Evolutionary conservation across 2,329 filamentous ascomycete species (phyloP).

Genomic region (Plenodomus lindquistii): DNA sequence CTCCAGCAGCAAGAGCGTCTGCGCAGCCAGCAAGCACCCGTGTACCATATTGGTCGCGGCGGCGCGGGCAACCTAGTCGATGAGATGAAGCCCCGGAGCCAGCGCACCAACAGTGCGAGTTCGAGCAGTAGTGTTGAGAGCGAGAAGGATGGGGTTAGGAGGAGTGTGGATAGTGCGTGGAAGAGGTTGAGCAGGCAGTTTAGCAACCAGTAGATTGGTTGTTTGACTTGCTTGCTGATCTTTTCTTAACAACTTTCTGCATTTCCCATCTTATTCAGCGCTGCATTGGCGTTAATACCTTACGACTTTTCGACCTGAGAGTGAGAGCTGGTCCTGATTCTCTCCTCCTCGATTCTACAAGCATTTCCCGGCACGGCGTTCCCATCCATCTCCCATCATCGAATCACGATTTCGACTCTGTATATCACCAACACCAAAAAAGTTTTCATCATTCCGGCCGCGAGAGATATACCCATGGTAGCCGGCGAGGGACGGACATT

Average conservation of each 20-base stretch:
- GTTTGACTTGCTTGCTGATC: not conserved
- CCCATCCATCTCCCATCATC: conserved; percentile 6
- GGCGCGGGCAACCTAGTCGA: conserved; percentile 61
- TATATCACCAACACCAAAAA: conserved; percentile 10
- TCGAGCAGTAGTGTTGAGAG: conserved; percentile 33
- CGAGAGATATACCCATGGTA: too few relatives aligned
- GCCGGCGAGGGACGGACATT: too few relatives aligned
- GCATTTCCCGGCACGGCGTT: conserved; percentile 17
- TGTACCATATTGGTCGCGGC: conserved; percentile 67
- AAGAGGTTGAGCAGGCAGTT: conserved; percentile 39
- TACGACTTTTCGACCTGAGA: too few relatives aligned
- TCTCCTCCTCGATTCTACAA: conserved; percentile 25
- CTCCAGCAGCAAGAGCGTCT: conserved; percentile 61
- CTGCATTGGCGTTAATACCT: too few relatives aligned
- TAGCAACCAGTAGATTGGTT: conserved; percentile 31
- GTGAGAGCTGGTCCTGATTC: conserved; percentile 48
- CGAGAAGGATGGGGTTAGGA: conserved; percentile 33
- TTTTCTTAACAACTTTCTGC: not conserved
- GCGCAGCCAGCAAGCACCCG: conserved; percentile 59
- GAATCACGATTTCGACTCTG: too few relatives aligned
- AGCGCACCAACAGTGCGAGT: conserved; percentile 36
- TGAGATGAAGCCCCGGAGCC: conserved; percentile 38
- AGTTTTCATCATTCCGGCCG: too few relatives aligned
- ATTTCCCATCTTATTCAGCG: conserved; percentile 3
- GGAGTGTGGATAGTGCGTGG: conserved; percentile 44